Evolutionary conservation across 202 grass and related monocot species (phyloP).

Genomic region (Digitaria exilis): DNA sequence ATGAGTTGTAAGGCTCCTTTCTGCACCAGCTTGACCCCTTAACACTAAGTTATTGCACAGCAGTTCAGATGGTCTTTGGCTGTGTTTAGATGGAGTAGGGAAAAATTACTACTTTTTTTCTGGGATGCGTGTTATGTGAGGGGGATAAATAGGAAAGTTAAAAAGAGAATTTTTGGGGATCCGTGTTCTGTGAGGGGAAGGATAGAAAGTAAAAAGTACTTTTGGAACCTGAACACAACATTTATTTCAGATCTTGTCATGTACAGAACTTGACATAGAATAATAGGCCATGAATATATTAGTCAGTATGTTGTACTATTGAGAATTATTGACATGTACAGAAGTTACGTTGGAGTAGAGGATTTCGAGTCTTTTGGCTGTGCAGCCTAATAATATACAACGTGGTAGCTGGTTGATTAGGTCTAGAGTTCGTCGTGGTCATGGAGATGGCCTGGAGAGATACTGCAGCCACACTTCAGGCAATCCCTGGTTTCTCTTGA

Average conservation of each 20-base stretch:
- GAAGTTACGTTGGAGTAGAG: background rate
- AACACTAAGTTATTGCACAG: background rate
- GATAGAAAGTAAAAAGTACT: no score
- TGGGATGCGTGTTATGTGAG: no score
- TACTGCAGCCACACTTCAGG: constrained; percentile 87
- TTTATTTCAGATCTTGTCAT: background rate
- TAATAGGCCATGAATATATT: background rate
- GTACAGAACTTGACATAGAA: constrained; percentile 9
- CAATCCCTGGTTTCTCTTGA: constrained; percentile 72
- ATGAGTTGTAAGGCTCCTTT: background rate
- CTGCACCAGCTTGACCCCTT: background rate
- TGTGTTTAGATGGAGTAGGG: no score
- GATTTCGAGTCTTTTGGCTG: constrained; percentile 22
- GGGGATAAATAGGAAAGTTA: no score
- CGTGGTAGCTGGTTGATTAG: background rate
- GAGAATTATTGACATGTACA: constrained; percentile 33
- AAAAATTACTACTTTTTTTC: no score
- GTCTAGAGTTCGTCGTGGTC: constrained; percentile 16
- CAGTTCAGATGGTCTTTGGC: background rate
- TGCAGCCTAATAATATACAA: constrained; percentile 38
- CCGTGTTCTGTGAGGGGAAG: no score
- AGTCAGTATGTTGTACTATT: constrained; percentile 15
- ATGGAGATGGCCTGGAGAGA: constrained; percentile 63
- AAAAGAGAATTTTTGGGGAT: no score
- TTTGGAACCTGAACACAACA: no score